phyloP scores from a whole-genome alignment of 2,329 filamentous ascomycete species.

The Cyphellophora europaea region DNA sequence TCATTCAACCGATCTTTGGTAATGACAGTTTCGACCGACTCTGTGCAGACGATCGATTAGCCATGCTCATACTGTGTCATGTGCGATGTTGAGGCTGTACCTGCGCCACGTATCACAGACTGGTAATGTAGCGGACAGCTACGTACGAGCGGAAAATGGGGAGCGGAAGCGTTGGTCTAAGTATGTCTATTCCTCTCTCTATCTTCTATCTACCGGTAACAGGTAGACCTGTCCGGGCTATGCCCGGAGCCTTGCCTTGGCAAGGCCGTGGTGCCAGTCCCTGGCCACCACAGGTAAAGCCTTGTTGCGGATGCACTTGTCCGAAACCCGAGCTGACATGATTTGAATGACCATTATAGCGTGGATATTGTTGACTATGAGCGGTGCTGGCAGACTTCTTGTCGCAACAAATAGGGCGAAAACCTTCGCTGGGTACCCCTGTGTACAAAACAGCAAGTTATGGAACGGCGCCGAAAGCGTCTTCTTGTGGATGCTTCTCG shows the following conservation, averaged over 20 bases:
- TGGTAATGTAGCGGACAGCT: neutral
- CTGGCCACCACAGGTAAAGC: too few relatives aligned
- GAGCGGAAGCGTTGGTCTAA: neutral
- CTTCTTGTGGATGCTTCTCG: neutral
- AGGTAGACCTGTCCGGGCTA: too few relatives aligned
- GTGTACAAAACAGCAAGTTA: neutral
- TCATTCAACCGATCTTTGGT: neutral
- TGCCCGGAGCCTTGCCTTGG: too few relatives aligned
- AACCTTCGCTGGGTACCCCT: neutral
- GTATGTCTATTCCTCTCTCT: neutral
- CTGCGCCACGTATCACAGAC: neutral
- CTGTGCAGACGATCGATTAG: neutral
- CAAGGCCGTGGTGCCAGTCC: too few relatives aligned
- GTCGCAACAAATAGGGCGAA: neutral
- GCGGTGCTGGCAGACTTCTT: neutral
- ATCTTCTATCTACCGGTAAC: neutral
- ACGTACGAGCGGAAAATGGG: neutral
- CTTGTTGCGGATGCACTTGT: too few relatives aligned
- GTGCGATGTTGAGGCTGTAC: neutral
- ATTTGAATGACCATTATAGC: neutral
- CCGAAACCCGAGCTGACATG: neutral
- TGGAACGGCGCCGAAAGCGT: neutral
- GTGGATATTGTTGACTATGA: neutral
- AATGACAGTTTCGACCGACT: neutral
- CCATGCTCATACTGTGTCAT: neutral